Conservation (phyloP, 1,284 basidiomycete species). For the Rhodotorula sp. region DNA sequence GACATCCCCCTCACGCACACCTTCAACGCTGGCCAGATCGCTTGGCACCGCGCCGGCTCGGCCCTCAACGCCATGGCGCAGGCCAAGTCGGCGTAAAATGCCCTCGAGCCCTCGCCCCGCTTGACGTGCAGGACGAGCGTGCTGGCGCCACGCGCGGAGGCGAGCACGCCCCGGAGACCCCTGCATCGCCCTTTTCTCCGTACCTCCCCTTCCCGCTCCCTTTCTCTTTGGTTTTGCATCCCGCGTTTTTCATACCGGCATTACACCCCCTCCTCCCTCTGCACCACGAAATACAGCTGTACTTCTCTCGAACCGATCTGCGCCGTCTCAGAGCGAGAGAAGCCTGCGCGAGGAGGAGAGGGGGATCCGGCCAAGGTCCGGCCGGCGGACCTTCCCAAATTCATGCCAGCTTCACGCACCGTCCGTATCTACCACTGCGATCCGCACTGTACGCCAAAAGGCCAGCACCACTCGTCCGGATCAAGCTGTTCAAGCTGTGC, state of each 20-base stretch:
- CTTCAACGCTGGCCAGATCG: slow-evolving; percentile 45
- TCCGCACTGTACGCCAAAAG: too few species aligned
- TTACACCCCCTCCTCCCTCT: background rate
- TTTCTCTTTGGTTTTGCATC: background rate
- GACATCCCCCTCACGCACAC: slow-evolving; percentile 44
- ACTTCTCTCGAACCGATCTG: background rate
- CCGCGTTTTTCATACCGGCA: background rate
- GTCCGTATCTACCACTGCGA: too few species aligned
- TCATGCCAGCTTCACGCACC: too few species aligned
- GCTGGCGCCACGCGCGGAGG: too few species aligned
- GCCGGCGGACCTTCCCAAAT: too few species aligned
- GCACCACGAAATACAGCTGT: slow-evolving; percentile 1
- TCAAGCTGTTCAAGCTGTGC: too few species aligned
- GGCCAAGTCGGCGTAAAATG: background rate
- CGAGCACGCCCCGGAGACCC: too few species aligned
- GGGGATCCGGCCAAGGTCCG: too few species aligned
- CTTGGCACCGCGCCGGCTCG: slow-evolving; percentile 38
- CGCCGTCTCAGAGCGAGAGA: background rate
- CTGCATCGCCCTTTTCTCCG: background rate
- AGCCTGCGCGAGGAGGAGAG: background rate
- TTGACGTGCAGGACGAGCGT: too few species aligned
- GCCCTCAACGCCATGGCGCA: background rate
- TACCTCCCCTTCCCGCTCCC: background rate
- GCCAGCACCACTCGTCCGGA: too few species aligned
- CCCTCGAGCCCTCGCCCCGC: too few species aligned